Conservation (phyloP, 768 basidiomycete species). For the Mycena rosella region DNA sequence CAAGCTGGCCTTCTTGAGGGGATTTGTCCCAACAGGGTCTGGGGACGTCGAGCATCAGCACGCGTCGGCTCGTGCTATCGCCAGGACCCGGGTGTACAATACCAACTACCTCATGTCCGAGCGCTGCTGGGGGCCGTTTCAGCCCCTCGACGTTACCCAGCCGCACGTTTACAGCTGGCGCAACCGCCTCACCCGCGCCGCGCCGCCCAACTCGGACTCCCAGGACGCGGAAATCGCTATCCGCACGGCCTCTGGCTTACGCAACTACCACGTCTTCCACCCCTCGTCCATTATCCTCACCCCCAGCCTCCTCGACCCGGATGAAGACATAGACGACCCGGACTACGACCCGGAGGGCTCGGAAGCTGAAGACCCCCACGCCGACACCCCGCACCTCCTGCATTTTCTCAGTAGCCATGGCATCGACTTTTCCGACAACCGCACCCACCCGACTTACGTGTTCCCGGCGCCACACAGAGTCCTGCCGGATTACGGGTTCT, state of each 20-base stretch:
- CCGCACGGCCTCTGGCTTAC: slow-evolving; percentile 12
- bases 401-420: slow-evolving; percentile 31
- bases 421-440: slow-evolving; percentile 36
- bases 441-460: slow-evolving; percentile 37
- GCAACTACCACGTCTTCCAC: slow-evolving; percentile 7
- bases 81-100: slow-evolving; percentile 52
- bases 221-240: slow-evolving; percentile 26
- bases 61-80: slow-evolving; percentile 44
- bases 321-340: slow-evolving; percentile 30
- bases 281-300: slow-evolving; percentile 35
- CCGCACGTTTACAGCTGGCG: slow-evolving; percentile 26
- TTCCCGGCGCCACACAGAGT: slow-evolving; percentile 40
- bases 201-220: slow-evolving; percentile 23
- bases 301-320: slow-evolving; percentile 28
- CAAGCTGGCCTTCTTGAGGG: slow-evolving; percentile 58
- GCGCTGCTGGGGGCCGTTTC: slow-evolving; percentile 53
- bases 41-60: slow-evolving; percentile 24
- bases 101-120: slow-evolving; percentile 48
- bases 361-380: slow-evolving; percentile 30
- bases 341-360: slow-evolving; percentile 36
- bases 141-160: slow-evolving; percentile 38
- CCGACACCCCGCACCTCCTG: slow-evolving; percentile 19
- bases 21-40: slow-evolving; percentile 50
- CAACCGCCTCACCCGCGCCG: slow-evolving; percentile 23
- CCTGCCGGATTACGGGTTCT: slow-evolving; percentile 64